Base-by-base conservation (phyloP, 371 early-diverging fungal species). In the Mycotypha africana region DNA sequence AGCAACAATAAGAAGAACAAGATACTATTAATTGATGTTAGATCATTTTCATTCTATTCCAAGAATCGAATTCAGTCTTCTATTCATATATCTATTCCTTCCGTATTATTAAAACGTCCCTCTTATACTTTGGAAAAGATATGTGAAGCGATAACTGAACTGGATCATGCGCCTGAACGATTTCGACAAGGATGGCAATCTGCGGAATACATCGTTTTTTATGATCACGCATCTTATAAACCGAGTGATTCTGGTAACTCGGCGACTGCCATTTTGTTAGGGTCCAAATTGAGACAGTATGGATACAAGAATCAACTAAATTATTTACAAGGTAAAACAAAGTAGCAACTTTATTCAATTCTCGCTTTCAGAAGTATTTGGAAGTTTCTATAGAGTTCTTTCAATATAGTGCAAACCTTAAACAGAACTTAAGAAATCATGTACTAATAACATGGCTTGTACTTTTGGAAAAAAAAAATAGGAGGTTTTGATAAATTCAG, bases 11-110 rank as follows among this genome's bases (percentile, higher is more conserved):
- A n/a, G n/a, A n/a, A n/a, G n/a, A n/a, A n/a, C n/a, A 6, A 32
- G 19, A 22, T 74, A n/a, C 35, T 76, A 12, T 38, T 80, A 3
- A 54, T 80, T 24, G 81, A 80, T 53, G 63, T 78, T 46, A 63
- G 79, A 10, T 54, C 81, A 0, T 44, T 61, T 32, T 42, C 42
- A 1, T 59, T 60, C 19, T 65, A 58, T 40, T 48, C 68, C 9
- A 37, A 40, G 2, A 47, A 42, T 12, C 49, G 62, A 5, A 70
- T 80, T 28, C 54, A 51, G 25, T 42, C 53, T 1, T 53, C 79
- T 0, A 60, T 80, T 14, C 53, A 65, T 36, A 51, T 80, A 9
- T 61, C 66, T 32, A 54, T 75, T 1, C 78, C 81, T 12, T 67
- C 47, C 22, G 67, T 76, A 20, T 42, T 80, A 0, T 48, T 80